Evolutionary conservation across 208 protist genomes (phyloP).

Genomic region (Acanthamoeba sp.): DNA sequence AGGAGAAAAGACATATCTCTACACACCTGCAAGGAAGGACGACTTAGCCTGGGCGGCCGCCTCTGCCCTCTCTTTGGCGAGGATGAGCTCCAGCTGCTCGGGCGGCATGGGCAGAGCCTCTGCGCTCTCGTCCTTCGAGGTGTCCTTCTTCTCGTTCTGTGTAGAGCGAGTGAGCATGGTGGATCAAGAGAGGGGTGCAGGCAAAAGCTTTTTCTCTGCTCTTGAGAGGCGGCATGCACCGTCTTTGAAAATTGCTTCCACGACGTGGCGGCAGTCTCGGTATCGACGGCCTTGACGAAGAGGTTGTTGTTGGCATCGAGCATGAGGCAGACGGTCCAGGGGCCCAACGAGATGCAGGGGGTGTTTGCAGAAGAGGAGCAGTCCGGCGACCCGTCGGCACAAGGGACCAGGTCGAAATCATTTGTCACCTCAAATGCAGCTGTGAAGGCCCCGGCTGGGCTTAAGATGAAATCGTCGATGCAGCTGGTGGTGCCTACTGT

Average conservation of each 20-base stretch:
- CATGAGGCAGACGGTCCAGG: conserved; percentile 36
- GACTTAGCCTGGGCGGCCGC: conserved; percentile 64
- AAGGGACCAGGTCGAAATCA: not conserved
- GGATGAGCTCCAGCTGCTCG: conserved; percentile 68
- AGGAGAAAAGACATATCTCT: not conserved
- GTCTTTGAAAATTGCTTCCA: conserved; percentile 2
- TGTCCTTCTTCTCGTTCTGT: not conserved
- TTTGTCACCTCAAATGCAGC: not conserved
- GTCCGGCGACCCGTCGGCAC: not conserved
- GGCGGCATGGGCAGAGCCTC: not conserved
- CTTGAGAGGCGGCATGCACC: not conserved
- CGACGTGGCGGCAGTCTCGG: not conserved
- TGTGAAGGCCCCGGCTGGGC: conserved; percentile 12
- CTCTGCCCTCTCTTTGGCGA: conserved; percentile 68
- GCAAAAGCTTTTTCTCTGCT: not conserved
- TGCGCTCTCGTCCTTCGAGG: not conserved
- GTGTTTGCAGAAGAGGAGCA: not conserved
- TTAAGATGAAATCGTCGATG: not conserved
- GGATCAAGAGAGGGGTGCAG: not conserved
- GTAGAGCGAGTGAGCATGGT: not conserved
- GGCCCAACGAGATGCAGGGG: not conserved
- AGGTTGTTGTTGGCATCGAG: conserved; percentile 61
- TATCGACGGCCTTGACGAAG: conserved; percentile 28
- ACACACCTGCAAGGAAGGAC: conserved; percentile 29
- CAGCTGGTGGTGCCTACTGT: not conserved